Evolutionary conservation across 1,284 basidiomycete species (phyloP).

Genomic region (Mrakiaceae sp.): DNA sequence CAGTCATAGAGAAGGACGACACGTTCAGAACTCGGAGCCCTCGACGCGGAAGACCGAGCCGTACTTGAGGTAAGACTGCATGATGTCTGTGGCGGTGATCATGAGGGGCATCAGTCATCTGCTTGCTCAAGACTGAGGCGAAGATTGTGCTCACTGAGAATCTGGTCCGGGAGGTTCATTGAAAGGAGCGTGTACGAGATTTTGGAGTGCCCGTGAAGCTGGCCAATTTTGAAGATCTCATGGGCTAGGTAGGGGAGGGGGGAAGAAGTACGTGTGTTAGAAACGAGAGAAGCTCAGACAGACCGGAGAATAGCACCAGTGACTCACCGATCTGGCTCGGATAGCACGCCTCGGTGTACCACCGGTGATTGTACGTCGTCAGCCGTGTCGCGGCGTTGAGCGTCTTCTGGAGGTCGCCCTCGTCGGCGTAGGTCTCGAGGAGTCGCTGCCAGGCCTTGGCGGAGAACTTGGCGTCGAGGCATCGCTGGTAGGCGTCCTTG

Average conservation of each 20-base stretch:
- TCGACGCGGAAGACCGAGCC: slow-evolving; percentile 71
- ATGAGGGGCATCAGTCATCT: too few relatives aligned
- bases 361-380: slow-evolving; percentile 60
- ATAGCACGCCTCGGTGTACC: slow-evolving; percentile 16
- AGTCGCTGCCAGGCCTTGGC: slow-evolving; percentile 85
- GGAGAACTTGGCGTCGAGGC: slow-evolving; percentile 78
- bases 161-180: slow-evolving; percentile 43
- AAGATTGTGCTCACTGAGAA: too few relatives aligned
- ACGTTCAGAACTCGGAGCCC: slow-evolving; percentile 23
- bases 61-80: slow-evolving; percentile 70
- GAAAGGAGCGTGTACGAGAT: slow-evolving; percentile 86
- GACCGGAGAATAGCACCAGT: background rate
- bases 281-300: background rate
- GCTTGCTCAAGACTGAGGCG: too few relatives aligned
- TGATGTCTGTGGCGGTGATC: slow-evolving; percentile 45
- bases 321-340: slow-evolving; percentile 11
- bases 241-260: slow-evolving; percentile 45
- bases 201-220: slow-evolving; percentile 88
- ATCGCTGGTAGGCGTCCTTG: slow-evolving; percentile 92
- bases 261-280: background rate
- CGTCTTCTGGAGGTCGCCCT: slow-evolving; percentile 79
- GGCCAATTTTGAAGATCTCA: slow-evolving; percentile 82
- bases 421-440: slow-evolving; percentile 88
- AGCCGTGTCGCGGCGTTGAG: slow-evolving; percentile 86
- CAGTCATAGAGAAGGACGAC: background rate